Percentiles rank a stretch among this genome's conserved stretches.
phyloP scores from a whole-genome alignment of 768 basidiomycete species.

The Phylloporus sp. region DNA sequence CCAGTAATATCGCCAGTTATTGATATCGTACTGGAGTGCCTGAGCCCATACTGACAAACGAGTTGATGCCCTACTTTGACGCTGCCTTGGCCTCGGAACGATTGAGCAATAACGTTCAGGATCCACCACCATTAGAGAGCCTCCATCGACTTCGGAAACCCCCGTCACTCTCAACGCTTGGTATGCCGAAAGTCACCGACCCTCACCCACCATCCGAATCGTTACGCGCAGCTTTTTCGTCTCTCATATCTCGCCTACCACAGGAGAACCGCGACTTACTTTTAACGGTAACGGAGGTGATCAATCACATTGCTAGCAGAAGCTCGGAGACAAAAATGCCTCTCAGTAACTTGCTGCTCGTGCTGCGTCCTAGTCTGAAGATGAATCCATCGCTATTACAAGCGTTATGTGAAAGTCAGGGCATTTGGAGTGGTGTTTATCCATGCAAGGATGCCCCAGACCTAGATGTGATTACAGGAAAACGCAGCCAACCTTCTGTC shows the following conservation, averaged over 20 bases:
- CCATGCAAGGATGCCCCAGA: conserved; percentile 3
- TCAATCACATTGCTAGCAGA: conserved; percentile 67
- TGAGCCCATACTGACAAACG: conserved; percentile 75
- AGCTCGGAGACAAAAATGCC: conserved; percentile 87
- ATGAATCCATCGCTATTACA: conserved; percentile 73
- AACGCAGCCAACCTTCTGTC: not conserved
- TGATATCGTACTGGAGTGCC: conserved; percentile 57
- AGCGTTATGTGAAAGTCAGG: conserved; percentile 66
- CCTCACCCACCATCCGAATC: conserved; percentile 58
- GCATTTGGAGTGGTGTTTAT: conserved; percentile 51
- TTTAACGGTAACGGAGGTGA: conserved; percentile 74
- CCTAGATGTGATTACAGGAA: conserved; percentile 1
- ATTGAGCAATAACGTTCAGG: conserved; percentile 27
- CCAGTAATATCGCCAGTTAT: not conserved
- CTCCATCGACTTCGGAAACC: conserved; percentile 59
- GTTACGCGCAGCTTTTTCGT: conserved; percentile 54
- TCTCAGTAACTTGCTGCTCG: conserved; percentile 78
- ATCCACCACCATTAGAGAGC: conserved; percentile 32
- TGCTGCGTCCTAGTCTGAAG: conserved; percentile 83
- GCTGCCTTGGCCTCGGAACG: conserved; percentile 61
- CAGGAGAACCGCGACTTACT: conserved; percentile 82
- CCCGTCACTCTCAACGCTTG: conserved; percentile 75
- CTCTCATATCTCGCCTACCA: conserved; percentile 67
- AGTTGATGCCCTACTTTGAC: conserved; percentile 73
- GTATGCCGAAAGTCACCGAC: conserved; percentile 63